phyloP scores from a whole-genome alignment of 2,329 filamentous ascomycete genomes.

The Pseudogymnoascus sp. region DNA sequence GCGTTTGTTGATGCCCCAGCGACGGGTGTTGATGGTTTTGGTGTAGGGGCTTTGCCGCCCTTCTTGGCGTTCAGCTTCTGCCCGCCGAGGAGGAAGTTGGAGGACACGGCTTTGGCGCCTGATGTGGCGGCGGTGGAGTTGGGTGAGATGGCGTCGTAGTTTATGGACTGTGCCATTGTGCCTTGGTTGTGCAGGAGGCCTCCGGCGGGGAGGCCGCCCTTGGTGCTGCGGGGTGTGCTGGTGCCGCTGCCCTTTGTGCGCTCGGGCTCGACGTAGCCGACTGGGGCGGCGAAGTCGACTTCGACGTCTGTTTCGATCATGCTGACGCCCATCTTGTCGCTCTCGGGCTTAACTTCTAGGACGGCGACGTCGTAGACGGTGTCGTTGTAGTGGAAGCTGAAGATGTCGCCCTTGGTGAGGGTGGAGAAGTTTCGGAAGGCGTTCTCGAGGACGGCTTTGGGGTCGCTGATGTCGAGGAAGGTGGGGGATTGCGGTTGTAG shows the following conservation, averaged over 20 bases:
- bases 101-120: slow-evolving; percentile 54
- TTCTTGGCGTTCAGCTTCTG: slow-evolving; percentile 81
- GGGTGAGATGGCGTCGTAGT: slow-evolving; percentile 84
- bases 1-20: slow-evolving; percentile 40
- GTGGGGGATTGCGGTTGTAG: slow-evolving; percentile 86
- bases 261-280: slow-evolving; percentile 88
- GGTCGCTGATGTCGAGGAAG: slow-evolving; percentile 95
- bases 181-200: slow-evolving; percentile 76
- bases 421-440: slow-evolving; percentile 94
- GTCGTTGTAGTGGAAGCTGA: slow-evolving; percentile 96
- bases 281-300: slow-evolving; percentile 88
- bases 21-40: slow-evolving; percentile 65
- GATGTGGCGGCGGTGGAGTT: slow-evolving; percentile 56
- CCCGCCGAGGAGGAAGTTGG: slow-evolving; percentile 72
- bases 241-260: slow-evolving; percentile 60
- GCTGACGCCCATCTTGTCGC: slow-evolving; percentile 75
- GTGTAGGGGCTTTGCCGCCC: slow-evolving; percentile 62
- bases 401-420: slow-evolving; percentile 85
- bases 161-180: slow-evolving; percentile 96
- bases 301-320: slow-evolving; percentile 95
- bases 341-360: slow-evolving; percentile 82
- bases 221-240: slow-evolving; percentile 67
- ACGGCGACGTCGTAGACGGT: slow-evolving; percentile 89
- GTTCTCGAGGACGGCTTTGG: slow-evolving; percentile 93
- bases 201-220: slow-evolving; percentile 56